Evolutionary conservation across 2,329 filamentous ascomycete genomes (phyloP), one percentile per base, ranked within the genome.

Genomic region (Penicillium hesseltinei): DNA sequence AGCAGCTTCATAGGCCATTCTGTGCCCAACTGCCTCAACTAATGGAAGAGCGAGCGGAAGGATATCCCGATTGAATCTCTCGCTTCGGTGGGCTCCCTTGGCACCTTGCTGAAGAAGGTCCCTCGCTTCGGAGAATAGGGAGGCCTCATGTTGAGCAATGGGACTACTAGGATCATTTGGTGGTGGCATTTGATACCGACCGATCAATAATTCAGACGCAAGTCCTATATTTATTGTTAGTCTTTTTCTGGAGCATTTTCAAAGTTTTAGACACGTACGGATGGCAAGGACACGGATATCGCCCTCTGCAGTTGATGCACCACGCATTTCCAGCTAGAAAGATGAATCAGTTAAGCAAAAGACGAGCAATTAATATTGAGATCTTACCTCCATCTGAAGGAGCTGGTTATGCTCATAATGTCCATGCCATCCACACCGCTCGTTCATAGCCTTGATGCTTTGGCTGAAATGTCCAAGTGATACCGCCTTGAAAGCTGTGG

Each of bases 161-260:
- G 61, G 29, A 17, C 51, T 51, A 2, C 17, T 40, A 0, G 65
- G 59, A 5, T 61, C 13, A 10, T 35, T 50, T 3, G 66, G 39
- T 0, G 57, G 23, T 1, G 68, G 66, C 3, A 69, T 21, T 23
- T 61, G 23, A 25, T 70, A 71, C 15, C 67, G 62, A 5, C 63
- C 63, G 17, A 71, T 33, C 0, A 71, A 47, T 1, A 71, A 58
- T 27, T 71, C 69, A 3, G 59, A 62, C 15, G 62, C 69, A 1
- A 71, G 61, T 7, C 69, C 67, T 71, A 13, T 46, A 3, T 2
- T 13, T 21, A 13, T 13, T 52, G n/a, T 48, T 23, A 13, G 10
- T 3, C 5, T 40, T 35, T 4, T 5, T 21, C 17, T 27, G 4
- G 4, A 15, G 5, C 11, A 40, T 23, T 40, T 40, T 40, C 5